Base-by-base conservation (phyloP, 148 eudicot species). In the Chenopodium formosanum region DNA sequence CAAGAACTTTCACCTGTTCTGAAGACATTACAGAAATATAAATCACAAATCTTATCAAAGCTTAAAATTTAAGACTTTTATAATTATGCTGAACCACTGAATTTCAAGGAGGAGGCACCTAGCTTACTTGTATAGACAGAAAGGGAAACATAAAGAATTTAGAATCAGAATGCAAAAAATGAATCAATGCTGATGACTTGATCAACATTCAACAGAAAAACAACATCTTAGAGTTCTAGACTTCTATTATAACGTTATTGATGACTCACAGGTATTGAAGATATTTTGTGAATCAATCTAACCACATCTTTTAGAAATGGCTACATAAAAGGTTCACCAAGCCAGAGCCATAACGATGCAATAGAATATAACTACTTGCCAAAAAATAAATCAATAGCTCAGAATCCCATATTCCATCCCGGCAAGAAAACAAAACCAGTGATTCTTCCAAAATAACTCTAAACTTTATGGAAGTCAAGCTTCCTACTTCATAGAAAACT, bases 1-100 rank as follows among this genome's bases (percentile, higher is more conserved):
- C 90, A 80, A 95, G 97, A 81, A 92, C 97, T 88, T 95, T 95
- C 82, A 95, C 99, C 99, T 95, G 97, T 89, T 89, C 92, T 89
- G 91, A 86, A 89, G 84, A 90, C 68, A 88, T 64, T 73, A 82
- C 62, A 85, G 77, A n/a, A 82, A 74, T 31, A 62, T 13, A 85
- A 46, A 76, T 88, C 80, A 85, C 84, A 76, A 74, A 58, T 66
- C 86, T 77, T 63, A 85, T 66, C 74, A 72, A 84, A 60, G 11
- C 1, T 68, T 69, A 73, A 74, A n/a, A 29, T 2, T 68, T 69
- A 48, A 74, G 62, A 29, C 62, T 50, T 8, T 52, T 63, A 12
- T 25, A 25, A 1, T 68, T 46, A 68, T 32, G 37, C 48, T 8
- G 70, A 67, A 67, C 27, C 7, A 11, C 16, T 67, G 17, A 67